A percentile compares a stretch with the other conserved stretches of the same genome.
Conservation (phyloP, 768 basidiomycete genomes). For the Ramaria sp. region DNA sequence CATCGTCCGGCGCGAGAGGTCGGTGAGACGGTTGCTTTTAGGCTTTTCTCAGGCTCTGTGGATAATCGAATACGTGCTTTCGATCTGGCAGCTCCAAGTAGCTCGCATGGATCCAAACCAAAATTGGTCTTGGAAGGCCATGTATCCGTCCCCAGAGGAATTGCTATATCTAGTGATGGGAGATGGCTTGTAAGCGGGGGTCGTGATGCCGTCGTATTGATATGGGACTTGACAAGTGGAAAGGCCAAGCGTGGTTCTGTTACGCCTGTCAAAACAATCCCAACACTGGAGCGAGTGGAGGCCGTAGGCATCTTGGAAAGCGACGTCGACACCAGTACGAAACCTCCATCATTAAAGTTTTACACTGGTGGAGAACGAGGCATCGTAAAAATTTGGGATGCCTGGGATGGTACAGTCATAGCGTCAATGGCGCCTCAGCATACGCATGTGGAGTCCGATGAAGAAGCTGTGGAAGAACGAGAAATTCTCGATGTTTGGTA, state of each 20-base stretch:
- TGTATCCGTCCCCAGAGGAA: constrained; percentile 84
- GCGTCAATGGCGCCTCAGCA: constrained; percentile 31
- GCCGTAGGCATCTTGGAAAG: constrained; percentile 61
- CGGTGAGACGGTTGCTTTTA: constrained; percentile 1
- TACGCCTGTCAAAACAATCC: constrained; percentile 56
- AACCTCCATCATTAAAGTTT: constrained; percentile 39
- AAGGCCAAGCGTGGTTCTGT: constrained; percentile 40
- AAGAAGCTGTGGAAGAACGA: constrained; percentile 57
- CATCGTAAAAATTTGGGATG: constrained; percentile 77
- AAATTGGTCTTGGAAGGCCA: constrained; percentile 88
- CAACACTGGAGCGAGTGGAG: constrained; percentile 78
- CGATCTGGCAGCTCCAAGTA: constrained; percentile 55
- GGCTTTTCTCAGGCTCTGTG: constrained; percentile 79
- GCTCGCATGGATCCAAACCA: constrained; percentile 48
- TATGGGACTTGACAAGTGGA: constrained; percentile 68
- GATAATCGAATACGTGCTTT: constrained; percentile 91
- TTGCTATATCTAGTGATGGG: constrained; percentile 79
- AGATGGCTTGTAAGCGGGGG: constrained; percentile 87
- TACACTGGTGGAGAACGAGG: constrained; percentile 93
- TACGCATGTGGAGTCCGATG: constrained; percentile 16
- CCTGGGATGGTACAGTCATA: constrained; percentile 48
- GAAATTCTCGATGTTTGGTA: constrained; percentile 81
- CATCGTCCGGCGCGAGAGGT: constrained; percentile 19
- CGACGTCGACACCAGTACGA: constrained; percentile 29
- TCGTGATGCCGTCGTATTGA: constrained; percentile 81